Evolutionary conservation across 2,329 filamentous ascomycete genomes (phyloP).

Genomic region (Pyrenochaeta sp.): DNA sequence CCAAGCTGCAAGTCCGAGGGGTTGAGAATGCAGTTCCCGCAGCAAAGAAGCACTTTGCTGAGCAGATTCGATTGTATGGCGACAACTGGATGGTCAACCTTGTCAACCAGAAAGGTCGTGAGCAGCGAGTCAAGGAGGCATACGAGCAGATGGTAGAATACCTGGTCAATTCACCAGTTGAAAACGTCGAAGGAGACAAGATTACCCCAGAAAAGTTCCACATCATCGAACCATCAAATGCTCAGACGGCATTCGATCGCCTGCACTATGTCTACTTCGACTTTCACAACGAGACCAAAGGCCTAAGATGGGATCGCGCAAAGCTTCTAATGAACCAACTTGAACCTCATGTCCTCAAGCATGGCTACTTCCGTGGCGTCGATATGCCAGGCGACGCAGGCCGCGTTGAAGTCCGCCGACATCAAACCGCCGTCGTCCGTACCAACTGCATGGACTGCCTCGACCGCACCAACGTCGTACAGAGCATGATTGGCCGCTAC

Average conservation of each 20-base stretch:
- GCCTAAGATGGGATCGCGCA: slow-evolving; percentile 89
- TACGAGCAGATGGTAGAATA: slow-evolving; percentile 89
- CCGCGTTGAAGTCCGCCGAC: slow-evolving; percentile 78
- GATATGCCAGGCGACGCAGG: slow-evolving; percentile 80
- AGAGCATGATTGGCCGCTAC: slow-evolving; percentile 94
- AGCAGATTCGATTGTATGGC: slow-evolving; percentile 92
- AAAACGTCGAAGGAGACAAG: slow-evolving; percentile 70
- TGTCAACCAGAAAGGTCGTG: slow-evolving; percentile 94
- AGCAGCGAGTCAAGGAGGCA: slow-evolving; percentile 86
- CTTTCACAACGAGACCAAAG: slow-evolving; percentile 97
- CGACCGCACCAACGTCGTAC: slow-evolving; percentile 96
- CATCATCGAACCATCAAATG: slow-evolving; percentile 70
- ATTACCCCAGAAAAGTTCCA: slow-evolving; percentile 81
- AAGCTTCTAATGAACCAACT: slow-evolving; percentile 85
- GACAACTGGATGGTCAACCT: slow-evolving; percentile 98
- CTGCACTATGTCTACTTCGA: slow-evolving; percentile 98
- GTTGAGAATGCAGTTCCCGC: slow-evolving; percentile 81
- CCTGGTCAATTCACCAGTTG: slow-evolving; percentile 72
- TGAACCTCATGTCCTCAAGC: slow-evolving; percentile 74
- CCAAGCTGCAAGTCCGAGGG: slow-evolving; percentile 85
- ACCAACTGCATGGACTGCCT: slow-evolving; percentile 99
- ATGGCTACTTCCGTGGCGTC: slow-evolving; percentile 91
- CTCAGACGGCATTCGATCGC: slow-evolving; percentile 74
- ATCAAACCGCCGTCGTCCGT: slow-evolving; percentile 88
- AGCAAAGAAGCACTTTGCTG: slow-evolving; percentile 85